Percentiles rank a stretch among this genome's conserved stretches.
Conservation (phyloP, 345 rosid species). For the Angophora floribunda region DNA sequence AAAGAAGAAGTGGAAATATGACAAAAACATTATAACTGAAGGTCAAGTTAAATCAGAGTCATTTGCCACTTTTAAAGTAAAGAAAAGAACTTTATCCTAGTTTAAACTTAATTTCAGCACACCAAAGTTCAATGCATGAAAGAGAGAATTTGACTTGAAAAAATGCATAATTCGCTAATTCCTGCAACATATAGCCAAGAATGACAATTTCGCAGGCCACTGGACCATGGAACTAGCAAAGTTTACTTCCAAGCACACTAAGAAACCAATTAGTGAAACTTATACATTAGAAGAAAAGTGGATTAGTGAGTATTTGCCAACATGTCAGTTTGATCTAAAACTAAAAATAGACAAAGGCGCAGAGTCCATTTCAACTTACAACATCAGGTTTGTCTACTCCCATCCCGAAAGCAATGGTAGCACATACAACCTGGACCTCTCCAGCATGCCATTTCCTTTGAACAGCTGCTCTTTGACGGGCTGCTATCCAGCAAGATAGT, state of each 20-base stretch:
- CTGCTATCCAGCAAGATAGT: slow-evolving; percentile 82
- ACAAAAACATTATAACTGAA: not conserved
- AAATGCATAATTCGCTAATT: no score
- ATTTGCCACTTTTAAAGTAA: not conserved
- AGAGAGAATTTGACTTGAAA: not conserved
- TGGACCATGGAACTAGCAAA: not conserved
- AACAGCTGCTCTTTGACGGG: slow-evolving; percentile 61
- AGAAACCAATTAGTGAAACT: not conserved
- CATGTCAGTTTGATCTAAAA: not conserved
- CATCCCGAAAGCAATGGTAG: slow-evolving; percentile 95
- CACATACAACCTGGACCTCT: slow-evolving; percentile 74
- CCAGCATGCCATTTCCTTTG: slow-evolving; percentile 79
- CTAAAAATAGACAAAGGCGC: not conserved
- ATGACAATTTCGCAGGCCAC: not conserved
- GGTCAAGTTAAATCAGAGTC: not conserved
- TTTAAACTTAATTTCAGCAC: not conserved
- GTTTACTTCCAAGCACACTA: not conserved
- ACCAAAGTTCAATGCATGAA: not conserved
- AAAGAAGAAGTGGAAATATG: not conserved
- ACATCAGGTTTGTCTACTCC: slow-evolving; percentile 97
- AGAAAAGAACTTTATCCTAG: not conserved
- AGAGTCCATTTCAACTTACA: slow-evolving; percentile 27
- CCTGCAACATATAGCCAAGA: not conserved
- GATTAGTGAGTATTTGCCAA: not conserved
- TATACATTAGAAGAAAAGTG: not conserved